A percentile compares a stretch with the other conserved stretches of the same genome.
Evolutionary conservation across 2,329 filamentous ascomycete genomes (phyloP).

Genomic region (Malbranchea zuffiana): DNA sequence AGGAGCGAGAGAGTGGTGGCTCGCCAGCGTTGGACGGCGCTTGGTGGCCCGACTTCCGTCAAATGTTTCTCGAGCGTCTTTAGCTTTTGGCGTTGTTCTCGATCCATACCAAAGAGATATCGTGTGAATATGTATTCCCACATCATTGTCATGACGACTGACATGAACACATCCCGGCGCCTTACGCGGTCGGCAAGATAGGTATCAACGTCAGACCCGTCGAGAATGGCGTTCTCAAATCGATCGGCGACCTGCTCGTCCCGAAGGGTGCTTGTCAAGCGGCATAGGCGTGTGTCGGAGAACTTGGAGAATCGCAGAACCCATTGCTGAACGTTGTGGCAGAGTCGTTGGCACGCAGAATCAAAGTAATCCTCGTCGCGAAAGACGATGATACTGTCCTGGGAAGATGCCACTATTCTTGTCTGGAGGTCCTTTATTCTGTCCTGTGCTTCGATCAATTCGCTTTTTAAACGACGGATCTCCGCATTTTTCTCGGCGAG

Average conservation of each 20-base stretch:
- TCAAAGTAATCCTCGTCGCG: slow-evolving; percentile 94
- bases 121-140: slow-evolving; percentile 98
- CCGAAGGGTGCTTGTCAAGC: slow-evolving; percentile 69
- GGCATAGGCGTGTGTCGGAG: slow-evolving; percentile 82
- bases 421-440: slow-evolving; percentile 50
- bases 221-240: slow-evolving; percentile 85
- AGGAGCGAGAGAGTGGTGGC: slow-evolving; percentile 88
- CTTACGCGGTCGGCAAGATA: slow-evolving; percentile 80
- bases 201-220: slow-evolving; percentile 82
- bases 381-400: slow-evolving; percentile 65
- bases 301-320: slow-evolving; percentile 96
- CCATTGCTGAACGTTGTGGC: slow-evolving; percentile 94
- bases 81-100: slow-evolving; percentile 93
- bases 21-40: slow-evolving; percentile 94
- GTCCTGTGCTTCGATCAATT: slow-evolving; percentile 61
- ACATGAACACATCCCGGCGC: slow-evolving; percentile 93
- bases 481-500: slow-evolving; percentile 76
- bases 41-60: slow-evolving; percentile 70
- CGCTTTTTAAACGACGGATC: slow-evolving; percentile 62
- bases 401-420: slow-evolving; percentile 47
- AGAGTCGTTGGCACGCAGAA: slow-evolving; percentile 83
- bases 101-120: slow-evolving; percentile 97
- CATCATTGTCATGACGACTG: slow-evolving; percentile 96
- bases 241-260: slow-evolving; percentile 90
- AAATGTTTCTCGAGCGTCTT: slow-evolving; percentile 91